These are phyloP conservation scores for Erythrobasidium hasegawianum DNA, from an alignment of 1,284 basidiomycete genomes.

Conservation along the genomic window DNA sequence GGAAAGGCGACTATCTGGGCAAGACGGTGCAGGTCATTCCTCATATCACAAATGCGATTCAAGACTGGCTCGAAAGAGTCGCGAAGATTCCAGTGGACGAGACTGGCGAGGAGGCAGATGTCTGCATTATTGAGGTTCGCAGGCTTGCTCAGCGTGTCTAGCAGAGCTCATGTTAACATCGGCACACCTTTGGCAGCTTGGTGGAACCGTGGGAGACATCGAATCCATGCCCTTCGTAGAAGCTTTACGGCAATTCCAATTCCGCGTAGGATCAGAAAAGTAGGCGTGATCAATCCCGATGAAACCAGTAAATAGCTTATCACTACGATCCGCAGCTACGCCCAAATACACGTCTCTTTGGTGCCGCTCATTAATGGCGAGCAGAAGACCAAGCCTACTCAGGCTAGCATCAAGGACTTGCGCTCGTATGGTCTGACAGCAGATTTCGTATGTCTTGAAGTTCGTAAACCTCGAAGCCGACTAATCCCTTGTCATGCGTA, in stretches of 20 bases:
- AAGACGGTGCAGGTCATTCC: conserved; percentile 98
- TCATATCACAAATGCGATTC: conserved; percentile 93
- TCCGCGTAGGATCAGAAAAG: conserved; percentile 93
- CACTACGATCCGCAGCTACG: too few relatives aligned
- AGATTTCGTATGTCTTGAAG: conserved; percentile 65
- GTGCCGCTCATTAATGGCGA: conserved; percentile 98
- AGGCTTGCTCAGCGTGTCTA: conserved; percentile 38
- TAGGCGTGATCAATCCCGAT: too few relatives aligned
- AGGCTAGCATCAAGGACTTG: conserved; percentile 91
- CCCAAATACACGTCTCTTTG: conserved; percentile 94
- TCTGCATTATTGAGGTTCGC: conserved; percentile 91
- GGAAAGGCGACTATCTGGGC: conserved; percentile 93
- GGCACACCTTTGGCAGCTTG: conserved; percentile 60
- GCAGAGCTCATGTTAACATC: conserved; percentile 33
- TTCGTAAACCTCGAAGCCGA: background rate
- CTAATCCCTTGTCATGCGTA: conserved; percentile 46
- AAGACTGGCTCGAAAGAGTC: conserved; percentile 97
- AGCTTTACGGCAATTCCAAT: conserved; percentile 99
- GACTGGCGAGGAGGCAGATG: conserved; percentile 86
- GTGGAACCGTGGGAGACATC: conserved; percentile 93
- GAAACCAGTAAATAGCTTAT: too few relatives aligned
- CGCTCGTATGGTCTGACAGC: conserved; percentile 89
- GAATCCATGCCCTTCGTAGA: conserved; percentile 97
- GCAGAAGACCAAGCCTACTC: conserved; percentile 98
- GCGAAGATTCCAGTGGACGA: conserved; percentile 91